Conservation (phyloP, 2,329 filamentous ascomycete species). For the Phialemoniopsis sp. region DNA sequence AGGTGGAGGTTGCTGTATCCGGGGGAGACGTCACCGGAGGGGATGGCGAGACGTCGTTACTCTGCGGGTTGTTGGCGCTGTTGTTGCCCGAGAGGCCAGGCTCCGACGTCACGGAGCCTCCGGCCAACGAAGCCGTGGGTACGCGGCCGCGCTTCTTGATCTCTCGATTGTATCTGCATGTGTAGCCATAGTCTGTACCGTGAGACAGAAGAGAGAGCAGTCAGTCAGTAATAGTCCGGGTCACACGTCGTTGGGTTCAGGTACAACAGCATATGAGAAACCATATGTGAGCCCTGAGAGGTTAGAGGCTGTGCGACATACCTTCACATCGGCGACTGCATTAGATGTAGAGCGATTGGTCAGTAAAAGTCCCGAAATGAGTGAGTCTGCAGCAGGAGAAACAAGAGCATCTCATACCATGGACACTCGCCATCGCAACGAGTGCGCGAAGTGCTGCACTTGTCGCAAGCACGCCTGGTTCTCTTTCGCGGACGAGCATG, state of each 20-base stretch:
- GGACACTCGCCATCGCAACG: conserved; percentile 35
- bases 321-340: conserved; percentile 29
- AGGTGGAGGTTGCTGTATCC: conserved; percentile 3
- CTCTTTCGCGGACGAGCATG: conserved; percentile 14
- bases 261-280: not conserved
- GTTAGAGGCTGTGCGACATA: too few relatives aligned
- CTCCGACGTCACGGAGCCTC: too few relatives aligned
- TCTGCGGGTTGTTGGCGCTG: conserved; percentile 1
- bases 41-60: conserved; percentile 1
- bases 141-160: conserved; percentile 30
- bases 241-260: not conserved
- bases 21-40: conserved; percentile 7
- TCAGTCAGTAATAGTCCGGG: not conserved
- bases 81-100: not conserved
- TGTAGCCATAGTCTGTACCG: conserved; percentile 28
- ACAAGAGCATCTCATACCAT: conserved; percentile 23
- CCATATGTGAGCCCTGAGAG: too few relatives aligned
- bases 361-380: not conserved
- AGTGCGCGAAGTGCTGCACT: conserved; percentile 32
- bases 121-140: conserved; percentile 9
- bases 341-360: not conserved
- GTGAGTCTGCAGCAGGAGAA: too few relatives aligned
- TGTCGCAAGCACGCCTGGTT: conserved; percentile 26
- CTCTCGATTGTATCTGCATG: conserved; percentile 28
- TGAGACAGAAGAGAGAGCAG: not conserved